A percentile compares a stretch with the other conserved stretches of the same genome.
These are phyloP conservation scores for Vanderwaltozyma yarrowii DNA, from an alignment of 805 yeast genomes.

Conservation along the genomic window DNA sequence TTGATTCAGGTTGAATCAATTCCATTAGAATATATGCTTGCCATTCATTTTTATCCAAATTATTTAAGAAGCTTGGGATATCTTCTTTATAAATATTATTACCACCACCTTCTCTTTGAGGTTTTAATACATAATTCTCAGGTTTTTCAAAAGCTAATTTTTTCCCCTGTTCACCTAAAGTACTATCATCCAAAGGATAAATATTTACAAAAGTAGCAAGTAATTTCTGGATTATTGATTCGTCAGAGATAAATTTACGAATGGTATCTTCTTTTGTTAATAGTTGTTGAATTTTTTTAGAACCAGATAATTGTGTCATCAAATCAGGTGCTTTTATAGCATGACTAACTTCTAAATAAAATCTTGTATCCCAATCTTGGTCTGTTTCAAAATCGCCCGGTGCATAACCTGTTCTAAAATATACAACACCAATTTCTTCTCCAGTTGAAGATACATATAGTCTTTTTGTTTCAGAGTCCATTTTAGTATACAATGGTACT, in stretches of 20 bases:
- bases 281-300: slow-evolving; percentile 88
- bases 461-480: slow-evolving; percentile 34
- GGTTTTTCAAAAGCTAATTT: slow-evolving; percentile 59
- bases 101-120: slow-evolving; percentile 99
- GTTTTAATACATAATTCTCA: slow-evolving; percentile 73
- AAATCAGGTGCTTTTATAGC: slow-evolving; percentile 92
- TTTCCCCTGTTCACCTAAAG: slow-evolving; percentile 51
- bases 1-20: slow-evolving; percentile 64
- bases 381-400: slow-evolving; percentile 67
- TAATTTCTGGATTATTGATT: slow-evolving; percentile 26
- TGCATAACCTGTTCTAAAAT: slow-evolving; percentile 82
- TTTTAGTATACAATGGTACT: slow-evolving; percentile 34
- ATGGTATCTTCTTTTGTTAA: slow-evolving; percentile 49
- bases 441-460: slow-evolving; percentile 44
- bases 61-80: slow-evolving; percentile 62
- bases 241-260: slow-evolving; percentile 32
- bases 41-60: slow-evolving; percentile 64
- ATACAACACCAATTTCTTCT: slow-evolving; percentile 77
- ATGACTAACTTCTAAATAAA: slow-evolving; percentile 54
- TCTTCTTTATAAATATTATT: slow-evolving; percentile 83
- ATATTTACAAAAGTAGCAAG: slow-evolving; percentile 67
- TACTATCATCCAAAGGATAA: slow-evolving; percentile 71
- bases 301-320: slow-evolving; percentile 82
- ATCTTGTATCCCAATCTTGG: slow-evolving; percentile 69
- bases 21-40: slow-evolving; percentile 91